Evolutionary conservation across 257 asterid genomes (phyloP), one percentile per base, ranked within the genome.

Genomic region (Schizonepeta tenuifolia): DNA sequence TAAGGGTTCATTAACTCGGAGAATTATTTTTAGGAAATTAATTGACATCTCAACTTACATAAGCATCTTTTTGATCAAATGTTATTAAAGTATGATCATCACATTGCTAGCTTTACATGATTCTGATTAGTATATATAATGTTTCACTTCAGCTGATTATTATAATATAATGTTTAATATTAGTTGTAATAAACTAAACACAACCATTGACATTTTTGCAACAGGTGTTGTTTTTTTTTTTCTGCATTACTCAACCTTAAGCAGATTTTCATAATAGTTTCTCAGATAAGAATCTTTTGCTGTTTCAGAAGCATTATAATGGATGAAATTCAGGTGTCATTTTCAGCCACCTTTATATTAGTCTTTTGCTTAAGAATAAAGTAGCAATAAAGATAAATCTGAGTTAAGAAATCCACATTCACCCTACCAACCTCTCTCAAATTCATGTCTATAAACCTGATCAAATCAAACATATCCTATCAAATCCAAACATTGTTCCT

Each of bases 331-430:
- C 62, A 70, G 15, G 56, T 75, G 77, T 79, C 83, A 40, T 53
- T 64, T 57, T 79, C 83, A 58, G 49, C 73, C 61, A 36, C 65
- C 51, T 69, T 81, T 73, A 83, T 73, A 46, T 54, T 24, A 72
- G 47, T 73, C 83, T 67, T 67, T 86, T 85, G 89, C 91, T 88
- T 83, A 65, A 81, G 35, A 49, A 68, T 81, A 22, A 88, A 90
- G 91, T 78, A 75, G 72, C 18, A 69, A 62, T 35, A 13, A 24
- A 65, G 57, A 49, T 15, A 8, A 66, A 76, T 49, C 22, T 36
- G 74, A 72, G 77, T 77, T 65, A 67, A 80, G 83, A 88, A 84
- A 80, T 83, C 79, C 84, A 84, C 88, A 81, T 78, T 77, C 58
- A 56, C 74, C 88, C 88, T 73, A 90, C 92, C 93, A 75, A 78